Evolutionary conservation across 129 eudicot genomes (phyloP).

Genomic region (Tagetes erecta): DNA sequence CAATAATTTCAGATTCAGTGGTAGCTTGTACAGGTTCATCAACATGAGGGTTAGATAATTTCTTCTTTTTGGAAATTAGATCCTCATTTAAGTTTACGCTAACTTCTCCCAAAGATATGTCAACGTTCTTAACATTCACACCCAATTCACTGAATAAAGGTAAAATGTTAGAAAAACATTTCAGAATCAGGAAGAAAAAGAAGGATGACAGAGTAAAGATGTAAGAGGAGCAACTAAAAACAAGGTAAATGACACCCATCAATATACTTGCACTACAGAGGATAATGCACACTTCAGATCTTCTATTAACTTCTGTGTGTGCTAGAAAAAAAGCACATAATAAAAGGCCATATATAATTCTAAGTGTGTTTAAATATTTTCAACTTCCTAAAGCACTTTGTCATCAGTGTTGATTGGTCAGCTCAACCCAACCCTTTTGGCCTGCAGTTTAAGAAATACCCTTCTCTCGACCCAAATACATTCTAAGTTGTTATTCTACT

Average conservation of each 20-base stretch:
- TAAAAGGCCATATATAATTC: background rate
- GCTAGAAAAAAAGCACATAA: background rate
- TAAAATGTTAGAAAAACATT: slow-evolving; percentile 6
- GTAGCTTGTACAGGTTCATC: slow-evolving; percentile 33
- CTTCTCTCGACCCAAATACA: background rate
- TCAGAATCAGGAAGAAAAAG: background rate
- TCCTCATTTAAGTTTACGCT: slow-evolving; percentile 57
- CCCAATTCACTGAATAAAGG: slow-evolving; percentile 70
- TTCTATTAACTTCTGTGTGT: background rate
- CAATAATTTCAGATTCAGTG: slow-evolving; percentile 43
- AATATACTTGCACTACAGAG: background rate
- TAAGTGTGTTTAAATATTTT: background rate
- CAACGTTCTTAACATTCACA: slow-evolving; percentile 54
- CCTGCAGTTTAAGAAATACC: background rate
- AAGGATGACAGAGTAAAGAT: background rate
- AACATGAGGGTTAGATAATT: slow-evolving; percentile 39
- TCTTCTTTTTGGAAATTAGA: slow-evolving; percentile 49
- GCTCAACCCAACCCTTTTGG: background rate
- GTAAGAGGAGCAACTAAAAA: slow-evolving; percentile 1
- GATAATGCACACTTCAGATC: background rate
- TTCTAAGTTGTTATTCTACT: background rate
- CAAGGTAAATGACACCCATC: slow-evolving; percentile 16
- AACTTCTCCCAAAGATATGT: slow-evolving; percentile 66
- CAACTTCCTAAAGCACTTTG: background rate
- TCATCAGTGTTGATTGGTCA: background rate